Percentiles rank a stretch among this genome's conserved stretches.
Evolutionary conservation across 2,329 filamentous ascomycete species (phyloP).

Genomic region (Fusarium clavum): DNA sequence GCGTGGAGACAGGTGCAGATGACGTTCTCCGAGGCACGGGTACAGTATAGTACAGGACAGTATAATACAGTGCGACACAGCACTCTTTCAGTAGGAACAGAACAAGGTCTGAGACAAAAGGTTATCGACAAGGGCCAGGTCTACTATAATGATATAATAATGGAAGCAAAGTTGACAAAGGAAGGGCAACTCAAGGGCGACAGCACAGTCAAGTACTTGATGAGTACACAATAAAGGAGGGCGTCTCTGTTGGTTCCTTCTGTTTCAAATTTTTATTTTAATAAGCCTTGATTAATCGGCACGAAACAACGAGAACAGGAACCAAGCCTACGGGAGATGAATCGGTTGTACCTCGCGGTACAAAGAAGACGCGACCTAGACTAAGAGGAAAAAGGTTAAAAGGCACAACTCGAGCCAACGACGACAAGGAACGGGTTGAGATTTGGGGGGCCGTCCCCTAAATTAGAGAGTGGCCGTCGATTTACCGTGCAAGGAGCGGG

Average conservation of each 20-base stretch:
- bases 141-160: neutral
- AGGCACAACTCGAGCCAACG: slow-evolving; percentile 32
- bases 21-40: slow-evolving; percentile 44
- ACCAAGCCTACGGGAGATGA: slow-evolving; percentile 13
- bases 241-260: slow-evolving; percentile 3
- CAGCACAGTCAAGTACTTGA: slow-evolving; percentile 2
- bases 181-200: slow-evolving; percentile 16
- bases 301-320: slow-evolving; percentile 32
- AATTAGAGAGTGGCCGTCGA: slow-evolving; percentile 39
- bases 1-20: slow-evolving; percentile 43
- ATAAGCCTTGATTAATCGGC: slow-evolving; percentile 34
- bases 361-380: neutral
- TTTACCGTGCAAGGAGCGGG: slow-evolving; percentile 46
- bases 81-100: slow-evolving; percentile 5
- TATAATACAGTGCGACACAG: neutral
- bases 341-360: slow-evolving; percentile 19
- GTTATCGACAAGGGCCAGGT: slow-evolving; percentile 28
- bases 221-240: neutral
- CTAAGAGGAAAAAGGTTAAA: slow-evolving; percentile 9
- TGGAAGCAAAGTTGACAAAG: slow-evolving; percentile 19
- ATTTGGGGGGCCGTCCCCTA: slow-evolving; percentile 37
- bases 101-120: slow-evolving; percentile 36
- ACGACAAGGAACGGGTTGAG: slow-evolving; percentile 43
- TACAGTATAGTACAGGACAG: slow-evolving; percentile 17
- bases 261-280: slow-evolving; percentile 22